Percentiles rank a stretch among this genome's conserved stretches.
phyloP scores from a whole-genome alignment of 169 alveolate genomes.

The Eimeria sp. region DNA sequence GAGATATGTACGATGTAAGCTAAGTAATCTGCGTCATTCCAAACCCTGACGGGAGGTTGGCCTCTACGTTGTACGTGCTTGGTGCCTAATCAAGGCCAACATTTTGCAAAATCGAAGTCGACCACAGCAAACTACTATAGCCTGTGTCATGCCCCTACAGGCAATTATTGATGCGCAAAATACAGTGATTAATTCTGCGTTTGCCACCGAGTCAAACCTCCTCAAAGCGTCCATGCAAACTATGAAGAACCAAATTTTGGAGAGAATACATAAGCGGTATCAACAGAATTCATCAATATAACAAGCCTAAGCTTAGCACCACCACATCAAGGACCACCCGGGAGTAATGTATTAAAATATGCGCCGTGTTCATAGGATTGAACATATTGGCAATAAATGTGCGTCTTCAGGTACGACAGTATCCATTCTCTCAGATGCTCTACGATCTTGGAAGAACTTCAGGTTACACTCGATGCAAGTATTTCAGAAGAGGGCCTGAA shows the following conservation, averaged over 20 bases:
- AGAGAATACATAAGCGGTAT: conserved; percentile 31
- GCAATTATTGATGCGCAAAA: conserved; percentile 51
- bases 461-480: conserved; percentile 39
- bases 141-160: neutral
- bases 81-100: neutral
- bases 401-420: neutral
- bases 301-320: neutral
- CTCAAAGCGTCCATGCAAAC: conserved; percentile 60
- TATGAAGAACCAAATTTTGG: conserved; percentile 32
- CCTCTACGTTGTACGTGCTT: neutral
- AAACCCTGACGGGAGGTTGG: neutral
- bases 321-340: neutral
- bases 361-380: neutral
- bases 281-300: neutral
- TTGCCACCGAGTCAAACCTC: conserved; percentile 34
- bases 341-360: neutral
- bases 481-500: conserved; percentile 18
- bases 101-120: neutral
- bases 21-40: neutral
- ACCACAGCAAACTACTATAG: neutral
- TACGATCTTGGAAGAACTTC: conserved; percentile 26
- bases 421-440: conserved; percentile 41
- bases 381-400: neutral
- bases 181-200: neutral
- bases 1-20: conserved; percentile 42